Evolutionary conservation across 148 eudicot genomes (phyloP), one percentile per base, ranked within the genome.

Genomic region (Camellia japonica): DNA sequence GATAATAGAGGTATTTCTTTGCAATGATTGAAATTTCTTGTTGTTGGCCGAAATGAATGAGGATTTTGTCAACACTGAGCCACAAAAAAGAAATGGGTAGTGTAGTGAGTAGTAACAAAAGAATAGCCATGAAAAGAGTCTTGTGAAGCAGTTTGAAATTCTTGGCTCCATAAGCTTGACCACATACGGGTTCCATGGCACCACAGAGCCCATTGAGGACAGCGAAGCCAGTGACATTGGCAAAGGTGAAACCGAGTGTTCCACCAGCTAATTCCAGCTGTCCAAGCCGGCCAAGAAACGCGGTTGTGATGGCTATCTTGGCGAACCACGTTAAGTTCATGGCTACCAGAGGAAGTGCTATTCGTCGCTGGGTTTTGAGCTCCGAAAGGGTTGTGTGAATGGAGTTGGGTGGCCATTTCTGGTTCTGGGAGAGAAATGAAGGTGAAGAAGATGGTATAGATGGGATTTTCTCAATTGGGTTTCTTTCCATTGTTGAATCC

Each of bases 161-260:
- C 61, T 83, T 87, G 47, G 97, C 98, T 5, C 97, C 98, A 79
- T 82, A 90, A 13, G 98, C 98, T 44, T 94, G 98, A 18, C 98
- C 98, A 83, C 98, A 94, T 44, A 92, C 89, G n/a, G 95, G 97
- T 59, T 94, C 97, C 98, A 94, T 94, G 65, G 95, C 98, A 41
- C 88, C 91, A 75, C 86, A 89, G 42, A 94, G 85, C 7, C 98
- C 98, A 6, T 81, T 89, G 70, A 94, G 71, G 70, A 94, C 89
- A 0, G 98, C 89, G 78, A 86, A 94, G 54, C 98, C 98, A 18
- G 95, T 92, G 69, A 94, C 97, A 76, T 94, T 94, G 0, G 92
- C 97, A 8, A 94, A 92, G 80, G 90, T 92, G 87, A 91, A 85
- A 47, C 93, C 98, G 0, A 93, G 90, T 0, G 95, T 80, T 20